Percentiles rank a stretch among this genome's conserved stretches.
phyloP scores from a whole-genome alignment of 805 yeast genomes.

The Saturnispora sekii region DNA sequence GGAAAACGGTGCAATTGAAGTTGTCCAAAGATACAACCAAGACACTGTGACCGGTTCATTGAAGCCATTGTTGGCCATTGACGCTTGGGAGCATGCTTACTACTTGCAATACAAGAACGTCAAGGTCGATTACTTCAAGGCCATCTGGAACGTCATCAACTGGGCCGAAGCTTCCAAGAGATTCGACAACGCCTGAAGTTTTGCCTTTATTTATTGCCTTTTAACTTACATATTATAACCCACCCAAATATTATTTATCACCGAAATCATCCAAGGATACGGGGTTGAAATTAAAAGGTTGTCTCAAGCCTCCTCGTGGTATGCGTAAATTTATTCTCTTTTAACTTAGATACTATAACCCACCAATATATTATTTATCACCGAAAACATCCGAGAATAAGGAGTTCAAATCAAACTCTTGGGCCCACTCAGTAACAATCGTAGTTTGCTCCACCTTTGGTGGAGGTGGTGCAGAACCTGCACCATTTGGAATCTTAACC shows the following conservation, averaged over 20 bases:
- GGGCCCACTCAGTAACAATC: constrained; percentile 83
- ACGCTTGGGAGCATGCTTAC: constrained; percentile 97
- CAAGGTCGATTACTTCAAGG: constrained; percentile 85
- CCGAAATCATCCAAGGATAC: background rate
- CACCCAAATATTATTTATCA: background rate
- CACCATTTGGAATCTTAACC: constrained; percentile 27
- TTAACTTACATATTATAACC: background rate
- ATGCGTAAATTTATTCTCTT: background rate
- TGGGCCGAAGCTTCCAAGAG: constrained; percentile 86
- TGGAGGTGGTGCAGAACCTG: constrained; percentile 31
- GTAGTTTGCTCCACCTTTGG: constrained; percentile 54
- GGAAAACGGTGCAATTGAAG: constrained; percentile 64
- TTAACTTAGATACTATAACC: background rate
- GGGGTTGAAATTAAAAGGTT: background rate
- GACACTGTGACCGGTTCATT: constrained; percentile 68
- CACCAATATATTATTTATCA: background rate
- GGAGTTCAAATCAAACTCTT: constrained; percentile 88
- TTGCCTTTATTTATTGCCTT: background rate
- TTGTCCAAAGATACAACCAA: constrained; percentile 77
- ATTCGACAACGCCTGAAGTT: constrained; percentile 27
- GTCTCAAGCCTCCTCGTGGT: background rate
- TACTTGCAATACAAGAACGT: constrained; percentile 88
- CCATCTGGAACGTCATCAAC: constrained; percentile 90
- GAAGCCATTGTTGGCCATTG: constrained; percentile 77
- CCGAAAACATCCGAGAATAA: constrained; percentile 42